These are phyloP conservation scores for Diddensiella transvaalensis DNA, from an alignment of 805 yeast species.

Conservation along the genomic window DNA sequence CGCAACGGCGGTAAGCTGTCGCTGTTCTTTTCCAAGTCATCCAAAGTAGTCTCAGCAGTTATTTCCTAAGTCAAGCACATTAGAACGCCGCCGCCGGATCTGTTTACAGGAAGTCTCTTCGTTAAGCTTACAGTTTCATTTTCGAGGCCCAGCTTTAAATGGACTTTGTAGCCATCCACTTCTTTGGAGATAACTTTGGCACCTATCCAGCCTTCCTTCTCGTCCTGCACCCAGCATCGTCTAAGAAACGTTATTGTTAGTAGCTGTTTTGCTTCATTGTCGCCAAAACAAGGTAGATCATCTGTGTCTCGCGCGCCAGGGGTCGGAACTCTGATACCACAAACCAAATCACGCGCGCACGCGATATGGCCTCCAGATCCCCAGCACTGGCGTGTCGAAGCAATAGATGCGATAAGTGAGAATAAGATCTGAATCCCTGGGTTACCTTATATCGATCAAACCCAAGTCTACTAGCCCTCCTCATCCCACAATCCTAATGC, in stretches of 20 bases:
- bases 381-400: too few relatives aligned
- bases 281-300: not conserved
- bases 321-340: not conserved
- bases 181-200: slow-evolving; percentile 51
- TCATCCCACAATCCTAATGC: too few relatives aligned
- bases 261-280: not conserved
- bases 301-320: not conserved
- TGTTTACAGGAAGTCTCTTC: too few relatives aligned
- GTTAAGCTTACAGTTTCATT: slow-evolving; percentile 40
- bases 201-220: slow-evolving; percentile 69
- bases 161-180: slow-evolving; percentile 43
- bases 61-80: slow-evolving; percentile 21
- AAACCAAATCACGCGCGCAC: too few relatives aligned
- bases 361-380: not conserved
- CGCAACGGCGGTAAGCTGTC: slow-evolving; percentile 74
- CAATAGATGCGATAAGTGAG: too few relatives aligned
- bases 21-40: slow-evolving; percentile 40
- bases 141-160: slow-evolving; percentile 52
- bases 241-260: slow-evolving; percentile 22
- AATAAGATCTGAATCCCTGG: too few relatives aligned
- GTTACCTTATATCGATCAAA: too few relatives aligned
- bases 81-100: too few relatives aligned
- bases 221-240: slow-evolving; percentile 77
- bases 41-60: slow-evolving; percentile 24
- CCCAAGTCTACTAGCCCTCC: too few relatives aligned